Percentiles rank a stretch among this genome's conserved stretches.
These are phyloP conservation scores for Emergomyces orientalis DNA, from an alignment of 2,329 filamentous ascomycete species.

Conservation along the genomic window DNA sequence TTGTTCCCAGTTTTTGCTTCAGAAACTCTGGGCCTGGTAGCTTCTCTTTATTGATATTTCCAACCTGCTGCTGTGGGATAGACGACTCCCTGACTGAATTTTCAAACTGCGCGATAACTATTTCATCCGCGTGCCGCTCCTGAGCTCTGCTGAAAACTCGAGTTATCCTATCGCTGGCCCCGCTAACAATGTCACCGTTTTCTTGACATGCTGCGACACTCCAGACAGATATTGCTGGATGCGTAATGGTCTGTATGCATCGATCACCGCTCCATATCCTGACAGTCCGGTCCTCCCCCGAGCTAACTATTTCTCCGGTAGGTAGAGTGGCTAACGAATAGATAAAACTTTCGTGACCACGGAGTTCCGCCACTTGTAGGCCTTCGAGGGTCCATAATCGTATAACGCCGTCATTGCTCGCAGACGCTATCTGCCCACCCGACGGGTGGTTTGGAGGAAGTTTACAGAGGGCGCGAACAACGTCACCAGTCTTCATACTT, in stretches of 20 bases:
- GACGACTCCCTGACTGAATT: slow-evolving; percentile 72
- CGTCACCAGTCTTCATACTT: slow-evolving; percentile 61
- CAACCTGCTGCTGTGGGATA: slow-evolving; percentile 78
- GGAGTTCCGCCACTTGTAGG: slow-evolving; percentile 62
- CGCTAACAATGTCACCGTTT: slow-evolving; percentile 87
- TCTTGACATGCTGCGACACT: slow-evolving; percentile 70
- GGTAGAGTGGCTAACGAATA: slow-evolving; percentile 73
- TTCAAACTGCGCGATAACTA: slow-evolving; percentile 64
- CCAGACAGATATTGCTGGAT: slow-evolving; percentile 96
- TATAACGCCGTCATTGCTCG: slow-evolving; percentile 84
- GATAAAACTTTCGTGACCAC: slow-evolving; percentile 90
- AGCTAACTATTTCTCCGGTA: slow-evolving; percentile 78
- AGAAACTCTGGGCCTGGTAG: slow-evolving; percentile 83
- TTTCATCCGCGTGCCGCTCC: slow-evolving; percentile 59
- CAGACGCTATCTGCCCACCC: slow-evolving; percentile 86
- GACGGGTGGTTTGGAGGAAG: slow-evolving; percentile 67
- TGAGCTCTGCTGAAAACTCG: slow-evolving; percentile 70
- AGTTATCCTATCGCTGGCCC: slow-evolving; percentile 77
- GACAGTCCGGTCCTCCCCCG: slow-evolving; percentile 88
- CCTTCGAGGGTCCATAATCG: slow-evolving; percentile 79
- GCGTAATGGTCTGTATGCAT: slow-evolving; percentile 91
- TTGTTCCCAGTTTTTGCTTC: slow-evolving; percentile 71
- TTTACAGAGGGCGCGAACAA: slow-evolving; percentile 79
- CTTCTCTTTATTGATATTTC: slow-evolving; percentile 81
- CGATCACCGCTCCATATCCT: slow-evolving; percentile 74